These are phyloP conservation scores for Phyllosticta citrichinensis DNA, from an alignment of 2,329 filamentous ascomycete genomes.

Conservation along the genomic window DNA sequence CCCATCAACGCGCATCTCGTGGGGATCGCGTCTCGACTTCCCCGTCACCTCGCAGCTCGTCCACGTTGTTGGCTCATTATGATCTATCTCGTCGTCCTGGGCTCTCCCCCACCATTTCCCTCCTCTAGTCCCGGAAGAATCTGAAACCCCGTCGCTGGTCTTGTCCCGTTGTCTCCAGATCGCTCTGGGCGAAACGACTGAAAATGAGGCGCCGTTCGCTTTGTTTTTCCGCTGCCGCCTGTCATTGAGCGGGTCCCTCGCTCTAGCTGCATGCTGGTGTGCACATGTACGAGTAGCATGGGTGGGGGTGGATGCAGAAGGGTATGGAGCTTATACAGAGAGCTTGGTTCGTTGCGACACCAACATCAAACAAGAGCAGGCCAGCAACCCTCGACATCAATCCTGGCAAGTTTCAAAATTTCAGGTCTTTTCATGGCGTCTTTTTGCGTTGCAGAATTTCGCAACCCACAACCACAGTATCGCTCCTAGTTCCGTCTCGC, in stretches of 20 bases:
- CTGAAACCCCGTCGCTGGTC: neutral
- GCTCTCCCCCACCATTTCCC: neutral
- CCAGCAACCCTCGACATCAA: neutral
- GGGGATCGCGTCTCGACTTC: neutral
- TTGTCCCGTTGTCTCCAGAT: neutral
- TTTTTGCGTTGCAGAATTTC: too few relatives aligned
- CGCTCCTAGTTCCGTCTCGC: neutral
- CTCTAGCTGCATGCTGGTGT: neutral
- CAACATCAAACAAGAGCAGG: neutral
- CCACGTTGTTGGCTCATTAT: neutral
- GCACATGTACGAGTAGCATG: neutral
- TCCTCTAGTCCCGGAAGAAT: neutral
- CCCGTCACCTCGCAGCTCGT: neutral
- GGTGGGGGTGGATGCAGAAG: neutral
- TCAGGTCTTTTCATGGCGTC: too few relatives aligned
- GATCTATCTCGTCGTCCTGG: too few relatives aligned
- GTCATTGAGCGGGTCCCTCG: neutral
- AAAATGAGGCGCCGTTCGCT: neutral
- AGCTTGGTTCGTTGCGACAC: neutral
- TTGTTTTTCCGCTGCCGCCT: neutral
- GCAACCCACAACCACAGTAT: too few relatives aligned
- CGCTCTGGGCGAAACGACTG: neutral
- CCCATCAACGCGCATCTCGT: neutral
- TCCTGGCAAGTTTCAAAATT: too few relatives aligned
- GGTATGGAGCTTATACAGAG: neutral